Evolutionary conservation across 768 basidiomycete species (phyloP).

Genomic region (Hebeloma cylindrosporum): DNA sequence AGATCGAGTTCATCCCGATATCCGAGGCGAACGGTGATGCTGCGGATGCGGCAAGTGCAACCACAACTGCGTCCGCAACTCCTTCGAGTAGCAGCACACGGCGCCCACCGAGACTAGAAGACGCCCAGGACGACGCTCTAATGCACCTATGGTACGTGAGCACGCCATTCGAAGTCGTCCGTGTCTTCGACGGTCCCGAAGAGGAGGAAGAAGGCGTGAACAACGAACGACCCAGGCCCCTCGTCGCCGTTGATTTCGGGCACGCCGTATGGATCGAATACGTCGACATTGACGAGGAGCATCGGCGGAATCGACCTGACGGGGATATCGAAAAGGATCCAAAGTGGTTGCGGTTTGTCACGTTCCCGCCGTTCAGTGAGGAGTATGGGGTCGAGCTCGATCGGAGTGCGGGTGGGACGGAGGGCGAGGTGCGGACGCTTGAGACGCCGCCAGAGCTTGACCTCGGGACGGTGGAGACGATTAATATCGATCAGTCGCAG

Average conservation of each 20-base stretch:
- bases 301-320: conserved; percentile 13
- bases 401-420: conserved; percentile 23
- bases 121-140: conserved; percentile 48
- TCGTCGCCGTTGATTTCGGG: conserved; percentile 85
- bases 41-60: too few species aligned
- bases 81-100: too few species aligned
- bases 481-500: conserved; percentile 77
- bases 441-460: conserved; percentile 66
- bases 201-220: conserved; percentile 39
- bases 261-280: conserved; percentile 85
- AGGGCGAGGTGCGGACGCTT: conserved; percentile 56
- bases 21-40: too few species aligned
- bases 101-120: too few species aligned
- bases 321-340: conserved; percentile 32
- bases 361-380: conserved; percentile 58
- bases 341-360: conserved; percentile 67
- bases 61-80: too few species aligned
- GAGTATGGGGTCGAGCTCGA: conserved; percentile 26
- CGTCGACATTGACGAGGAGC: conserved; percentile 18
- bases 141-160: conserved; percentile 73
- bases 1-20: too few species aligned
- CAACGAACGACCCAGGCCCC: conserved; percentile 56
- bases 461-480: conserved; percentile 66
- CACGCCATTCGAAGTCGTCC: conserved; percentile 70
- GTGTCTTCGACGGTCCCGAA: conserved; percentile 51